Evolutionary conservation across 2,329 filamentous ascomycete species (phyloP).

Genomic region (Aureobasidium musti): DNA sequence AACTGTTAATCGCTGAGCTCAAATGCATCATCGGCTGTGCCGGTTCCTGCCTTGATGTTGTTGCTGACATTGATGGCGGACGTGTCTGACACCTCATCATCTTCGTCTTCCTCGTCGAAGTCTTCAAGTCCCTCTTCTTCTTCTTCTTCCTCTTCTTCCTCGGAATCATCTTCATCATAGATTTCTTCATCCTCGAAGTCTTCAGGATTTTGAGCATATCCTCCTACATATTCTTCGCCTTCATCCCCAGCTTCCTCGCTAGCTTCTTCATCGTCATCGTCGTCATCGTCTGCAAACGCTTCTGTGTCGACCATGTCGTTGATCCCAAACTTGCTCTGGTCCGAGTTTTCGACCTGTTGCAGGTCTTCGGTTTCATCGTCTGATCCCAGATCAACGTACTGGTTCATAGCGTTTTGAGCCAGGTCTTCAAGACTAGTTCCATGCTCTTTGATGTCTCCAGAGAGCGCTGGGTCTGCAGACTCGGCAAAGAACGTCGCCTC

Average conservation of each 20-base stretch:
- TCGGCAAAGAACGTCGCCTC: neutral
- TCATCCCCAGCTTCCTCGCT: constrained; percentile 2
- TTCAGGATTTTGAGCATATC: constrained; percentile 16
- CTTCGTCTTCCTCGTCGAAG: constrained; percentile 23
- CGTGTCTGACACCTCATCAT: neutral
- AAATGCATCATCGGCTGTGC: constrained; percentile 32
- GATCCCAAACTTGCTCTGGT: neutral
- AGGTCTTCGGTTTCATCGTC: constrained; percentile 4
- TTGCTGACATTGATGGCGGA: constrained; percentile 19
- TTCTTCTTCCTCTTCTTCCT: neutral
- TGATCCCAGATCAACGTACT: constrained; percentile 8
- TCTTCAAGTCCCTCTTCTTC: constrained; percentile 2
- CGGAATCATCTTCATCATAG: constrained; percentile 21
- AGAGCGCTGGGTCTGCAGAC: neutral
- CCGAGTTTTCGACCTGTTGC: neutral
- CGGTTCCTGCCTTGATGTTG: constrained; percentile 32
- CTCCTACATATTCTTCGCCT: constrained; percentile 14
- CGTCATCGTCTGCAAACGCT: neutral
- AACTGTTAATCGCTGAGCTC: constrained; percentile 32
- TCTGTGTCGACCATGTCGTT: constrained; percentile 2
- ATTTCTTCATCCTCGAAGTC: constrained; percentile 23
- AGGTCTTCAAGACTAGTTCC: neutral
- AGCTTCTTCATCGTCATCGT: neutral
- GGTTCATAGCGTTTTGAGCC: neutral
- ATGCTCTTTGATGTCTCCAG: neutral